Conservation (phyloP, 495 filamentous ascomycete genomes). For the Viridothelium virens region DNA sequence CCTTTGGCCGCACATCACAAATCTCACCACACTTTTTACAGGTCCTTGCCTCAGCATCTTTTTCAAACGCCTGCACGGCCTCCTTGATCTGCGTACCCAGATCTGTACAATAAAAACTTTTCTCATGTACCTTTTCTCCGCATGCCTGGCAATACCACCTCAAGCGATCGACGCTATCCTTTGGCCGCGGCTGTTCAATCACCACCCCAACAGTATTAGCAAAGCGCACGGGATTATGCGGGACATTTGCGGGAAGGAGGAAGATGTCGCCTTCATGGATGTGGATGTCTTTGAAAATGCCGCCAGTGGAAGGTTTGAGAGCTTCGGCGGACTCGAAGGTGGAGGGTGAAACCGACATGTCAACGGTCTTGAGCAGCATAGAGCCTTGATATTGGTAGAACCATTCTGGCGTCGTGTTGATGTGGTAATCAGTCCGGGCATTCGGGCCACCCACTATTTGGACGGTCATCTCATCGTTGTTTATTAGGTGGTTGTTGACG, state of each 20-base stretch:
- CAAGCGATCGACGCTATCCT: slow-evolving; percentile 64
- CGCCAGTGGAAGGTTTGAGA: slow-evolving; percentile 24
- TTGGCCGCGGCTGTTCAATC: slow-evolving; percentile 75
- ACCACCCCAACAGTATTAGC: slow-evolving; percentile 72
- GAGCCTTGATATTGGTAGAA: slow-evolving; percentile 93
- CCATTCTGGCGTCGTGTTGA: slow-evolving; percentile 93
- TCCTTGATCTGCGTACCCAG: slow-evolving; percentile 95
- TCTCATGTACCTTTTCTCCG: slow-evolving; percentile 70
- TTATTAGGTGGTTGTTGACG: slow-evolving; percentile 95
- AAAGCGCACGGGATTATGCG: slow-evolving; percentile 72
- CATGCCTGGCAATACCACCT: slow-evolving; percentile 84
- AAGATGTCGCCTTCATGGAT: slow-evolving; percentile 94
- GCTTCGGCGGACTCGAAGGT: neutral
- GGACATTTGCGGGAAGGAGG: slow-evolving; percentile 78
- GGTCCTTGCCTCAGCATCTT: slow-evolving; percentile 59
- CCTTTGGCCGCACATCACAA: slow-evolving; percentile 44
- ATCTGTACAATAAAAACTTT: slow-evolving; percentile 79
- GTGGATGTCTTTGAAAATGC: slow-evolving; percentile 68
- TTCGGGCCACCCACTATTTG: slow-evolving; percentile 97
- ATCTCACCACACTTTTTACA: slow-evolving; percentile 73
- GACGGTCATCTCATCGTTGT: slow-evolving; percentile 70
- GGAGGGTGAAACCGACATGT: slow-evolving; percentile 22
- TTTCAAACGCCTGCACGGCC: slow-evolving; percentile 77
- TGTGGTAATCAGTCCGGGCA: slow-evolving; percentile 94
- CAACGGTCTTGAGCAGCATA: slow-evolving; percentile 90